Percentiles rank a stretch among this genome's conserved stretches.
phyloP scores from a whole-genome alignment of 352 stramenopile genomes.

The Globisporangium solare region DNA sequence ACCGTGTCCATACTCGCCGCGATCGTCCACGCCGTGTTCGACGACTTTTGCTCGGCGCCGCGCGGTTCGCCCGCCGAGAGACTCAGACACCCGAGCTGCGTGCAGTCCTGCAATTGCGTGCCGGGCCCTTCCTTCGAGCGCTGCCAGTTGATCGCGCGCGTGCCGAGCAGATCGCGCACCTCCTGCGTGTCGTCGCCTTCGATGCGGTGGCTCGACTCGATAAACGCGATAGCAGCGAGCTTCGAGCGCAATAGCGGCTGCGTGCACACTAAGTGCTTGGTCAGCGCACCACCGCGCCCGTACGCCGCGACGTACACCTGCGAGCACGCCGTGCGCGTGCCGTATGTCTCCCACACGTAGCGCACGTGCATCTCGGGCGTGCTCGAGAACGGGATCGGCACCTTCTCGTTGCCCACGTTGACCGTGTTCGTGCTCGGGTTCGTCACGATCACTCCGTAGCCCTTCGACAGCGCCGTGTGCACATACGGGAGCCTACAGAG shows the following conservation, averaged over 20 bases:
- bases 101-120: conserved; percentile 63
- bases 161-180: conserved; percentile 58
- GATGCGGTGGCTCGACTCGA: conserved; percentile 76
- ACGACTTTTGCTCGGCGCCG: conserved; percentile 59
- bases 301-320: conserved; percentile 84
- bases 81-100: conserved; percentile 69
- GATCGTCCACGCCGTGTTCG: conserved; percentile 83
- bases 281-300: conserved; percentile 57
- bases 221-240: conserved; percentile 71
- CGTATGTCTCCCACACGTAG: conserved; percentile 83
- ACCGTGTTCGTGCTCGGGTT: conserved; percentile 81
- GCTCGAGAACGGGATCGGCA: conserved; percentile 71
- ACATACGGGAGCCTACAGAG: conserved; percentile 57
- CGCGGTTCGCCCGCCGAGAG: conserved; percentile 70
- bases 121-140: conserved; percentile 62
- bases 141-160: conserved; percentile 80
- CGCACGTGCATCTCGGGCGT: conserved; percentile 74
- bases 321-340: conserved; percentile 53
- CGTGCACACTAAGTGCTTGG: conserved; percentile 72
- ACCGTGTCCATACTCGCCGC: conserved; percentile 78
- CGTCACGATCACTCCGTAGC: conserved; percentile 76
- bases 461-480: conserved; percentile 71
- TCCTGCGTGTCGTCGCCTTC: conserved; percentile 60
- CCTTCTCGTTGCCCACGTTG: conserved; percentile 61
- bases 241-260: conserved; percentile 60